Conservation (phyloP, 495 filamentous ascomycete species). For the Hypoxylon lienhwacheense region DNA sequence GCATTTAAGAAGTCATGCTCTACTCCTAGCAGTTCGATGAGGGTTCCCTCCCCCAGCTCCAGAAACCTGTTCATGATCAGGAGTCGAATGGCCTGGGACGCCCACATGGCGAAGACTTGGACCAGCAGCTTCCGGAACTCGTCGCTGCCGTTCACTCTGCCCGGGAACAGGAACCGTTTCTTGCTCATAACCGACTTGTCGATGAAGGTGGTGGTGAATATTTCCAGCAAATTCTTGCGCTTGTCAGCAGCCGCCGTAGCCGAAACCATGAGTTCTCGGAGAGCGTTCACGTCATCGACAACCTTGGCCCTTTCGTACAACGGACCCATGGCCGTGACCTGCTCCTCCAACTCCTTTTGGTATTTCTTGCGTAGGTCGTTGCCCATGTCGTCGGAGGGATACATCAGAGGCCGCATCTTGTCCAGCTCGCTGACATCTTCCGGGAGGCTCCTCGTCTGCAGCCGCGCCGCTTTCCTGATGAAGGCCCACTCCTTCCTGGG, state of each 20-base stretch:
- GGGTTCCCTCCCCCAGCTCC: neutral
- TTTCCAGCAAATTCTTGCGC: too few relatives aligned
- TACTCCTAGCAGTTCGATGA: constrained; percentile 1
- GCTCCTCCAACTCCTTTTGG: neutral
- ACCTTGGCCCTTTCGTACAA: neutral
- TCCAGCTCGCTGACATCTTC: neutral
- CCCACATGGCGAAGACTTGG: constrained; percentile 13
- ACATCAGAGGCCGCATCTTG: constrained; percentile 11
- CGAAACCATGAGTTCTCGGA: too few relatives aligned
- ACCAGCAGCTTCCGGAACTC: neutral
- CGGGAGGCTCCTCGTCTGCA: neutral
- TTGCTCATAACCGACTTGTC: neutral
- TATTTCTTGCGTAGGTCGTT: neutral
- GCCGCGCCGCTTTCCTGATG: neutral
- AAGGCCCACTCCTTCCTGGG: neutral
- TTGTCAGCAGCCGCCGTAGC: neutral
- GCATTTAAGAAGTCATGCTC: neutral
- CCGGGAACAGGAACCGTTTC: neutral
- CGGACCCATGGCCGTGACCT: neutral
- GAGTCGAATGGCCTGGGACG: neutral
- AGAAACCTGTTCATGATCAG: neutral
- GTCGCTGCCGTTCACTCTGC: neutral
- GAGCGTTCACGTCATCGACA: too few relatives aligned
- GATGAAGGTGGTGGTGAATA: neutral
- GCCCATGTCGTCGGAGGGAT: constrained; percentile 2